These are phyloP conservation scores for Phytophthora palmivora DNA, from an alignment of 352 stramenopile species.

Conservation along the genomic window DNA sequence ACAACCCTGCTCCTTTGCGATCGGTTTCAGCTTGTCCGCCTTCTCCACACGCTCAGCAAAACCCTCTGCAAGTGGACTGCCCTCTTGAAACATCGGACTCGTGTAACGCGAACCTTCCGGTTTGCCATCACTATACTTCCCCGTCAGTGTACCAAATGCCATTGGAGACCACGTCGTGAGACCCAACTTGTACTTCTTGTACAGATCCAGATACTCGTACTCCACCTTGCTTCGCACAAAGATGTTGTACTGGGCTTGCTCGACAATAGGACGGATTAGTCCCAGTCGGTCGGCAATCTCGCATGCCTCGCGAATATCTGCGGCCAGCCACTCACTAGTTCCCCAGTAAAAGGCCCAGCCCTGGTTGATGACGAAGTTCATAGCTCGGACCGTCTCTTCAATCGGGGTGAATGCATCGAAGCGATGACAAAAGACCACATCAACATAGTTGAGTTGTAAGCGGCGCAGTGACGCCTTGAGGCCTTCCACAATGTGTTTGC, in stretches of 20 bases:
- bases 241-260: conserved; percentile 51
- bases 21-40: conserved; percentile 17
- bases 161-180: conserved; percentile 4
- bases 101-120: conserved; percentile 3
- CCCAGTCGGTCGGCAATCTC: conserved; percentile 40
- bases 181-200: conserved; percentile 25
- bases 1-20: conserved; percentile 33
- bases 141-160: conserved; percentile 8
- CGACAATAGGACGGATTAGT: conserved; percentile 43
- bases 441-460: conserved; percentile 2
- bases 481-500: conserved; percentile 10
- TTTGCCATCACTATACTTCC: conserved; percentile 1
- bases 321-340: conserved; percentile 6
- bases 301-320: conserved; percentile 7
- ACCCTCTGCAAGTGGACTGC: neutral
- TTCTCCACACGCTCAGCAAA: conserved; percentile 13
- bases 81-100: conserved; percentile 8
- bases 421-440: conserved; percentile 9
- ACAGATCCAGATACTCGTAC: conserved; percentile 32
- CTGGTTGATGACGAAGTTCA: conserved; percentile 8
- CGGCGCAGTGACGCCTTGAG: conserved; percentile 3
- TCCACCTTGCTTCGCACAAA: conserved; percentile 29
- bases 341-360: conserved; percentile 18
- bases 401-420: conserved; percentile 6
- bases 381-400: too few relatives aligned